Evolutionary conservation across 768 basidiomycete genomes (phyloP), one percentile per base, ranked within the genome.

Genomic region (Mycena albidolilacea): DNA sequence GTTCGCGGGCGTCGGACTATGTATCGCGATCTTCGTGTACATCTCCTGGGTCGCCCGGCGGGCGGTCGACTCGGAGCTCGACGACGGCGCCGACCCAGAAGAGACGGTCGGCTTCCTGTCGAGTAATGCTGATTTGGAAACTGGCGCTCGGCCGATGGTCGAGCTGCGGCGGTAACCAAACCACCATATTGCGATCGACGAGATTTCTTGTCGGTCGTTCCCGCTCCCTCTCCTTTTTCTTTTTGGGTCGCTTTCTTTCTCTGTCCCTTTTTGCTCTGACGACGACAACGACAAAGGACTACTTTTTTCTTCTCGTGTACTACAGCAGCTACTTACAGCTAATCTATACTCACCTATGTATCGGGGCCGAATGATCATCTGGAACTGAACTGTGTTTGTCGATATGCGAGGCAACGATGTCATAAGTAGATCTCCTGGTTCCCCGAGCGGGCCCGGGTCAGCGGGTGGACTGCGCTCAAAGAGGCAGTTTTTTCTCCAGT

Each of bases 31-130:
- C 76, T 89, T 96, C 74, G 77, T 95, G 61, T 97, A 97, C 82
- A 87, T 97, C 62, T 90, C 93, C 60, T 87, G 90, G 80, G 90
- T 97, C 70, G 95, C 95, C 50, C 92, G 95, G 15, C 87, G 88
- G 64, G 88, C 87, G 14, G 87, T 89, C 46, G 84, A 89, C 73
- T 84, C 87, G 9, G 88, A 90, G 76, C 79, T 90, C 48, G 85
- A 85, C 65, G 85, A 83, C 48, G 77, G 11, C 39, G n/a, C 59
- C 76, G 77, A 65, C 61, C 12, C 64, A 21, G 73, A 74, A 37
- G 73, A 74, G 67, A 62, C 60, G 0, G 73, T 64, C 30, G 73
- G 64, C 17, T 74, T 74, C 69, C 73, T 74, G 43, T 64, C 73
- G 21, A 58, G 63, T 19, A 63, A 67, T 30, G 30, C 8, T 12